Evolutionary conservation across 2,329 filamentous ascomycete genomes (phyloP), one percentile per base, ranked within the genome.

Genomic region (Fusarium gaditjirri): DNA sequence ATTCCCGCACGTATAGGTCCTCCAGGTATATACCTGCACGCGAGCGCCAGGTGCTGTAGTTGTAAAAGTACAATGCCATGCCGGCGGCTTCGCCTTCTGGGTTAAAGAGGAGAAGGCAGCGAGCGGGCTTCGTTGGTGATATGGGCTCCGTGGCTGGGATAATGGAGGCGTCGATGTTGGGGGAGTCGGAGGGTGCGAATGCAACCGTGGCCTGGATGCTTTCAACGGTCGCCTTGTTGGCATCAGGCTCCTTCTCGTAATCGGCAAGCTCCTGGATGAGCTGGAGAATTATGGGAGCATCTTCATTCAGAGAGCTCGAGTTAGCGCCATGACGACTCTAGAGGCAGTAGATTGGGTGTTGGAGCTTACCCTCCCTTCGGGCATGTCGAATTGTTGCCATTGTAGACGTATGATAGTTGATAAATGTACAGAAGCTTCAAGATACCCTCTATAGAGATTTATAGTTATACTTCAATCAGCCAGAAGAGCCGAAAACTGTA

Each of bases 21-120:
- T 98, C 95, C 41, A 98, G 90, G 81, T 97, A 97, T 78, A 99
- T 93, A 6, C 95, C 95, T 1, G 95, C 90, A 49, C 89, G 89
- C n/a, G 93, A 89, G 13, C 93, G 89, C 96, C 96, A 98, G 1
- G 95, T 98, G 78, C 91, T 94, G 83, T 97, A 98, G 83, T 95
- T 98, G 86, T 95, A 94, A 81, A 97, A 98, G 84, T 94, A 98
- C 43, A 98, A 83, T 3, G 94, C 94, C 88, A 98, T 94, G 52
- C 92, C 94, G 1, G 90, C 93, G 1, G 81, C 80, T 42, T 83
- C 78, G 16, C 84, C 81, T 10, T 83, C 81, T 16, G 85, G 82
- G 27, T 86, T 82, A 74, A 86, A 86, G 60, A 95, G 83, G 14
- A 97, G 83, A 38, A 97, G 86, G 54, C 93, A 95, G 68, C 94